These are phyloP conservation scores for Trichophyton equinum DNA, from an alignment of 2,329 filamentous ascomycete species.

Conservation along the genomic window DNA sequence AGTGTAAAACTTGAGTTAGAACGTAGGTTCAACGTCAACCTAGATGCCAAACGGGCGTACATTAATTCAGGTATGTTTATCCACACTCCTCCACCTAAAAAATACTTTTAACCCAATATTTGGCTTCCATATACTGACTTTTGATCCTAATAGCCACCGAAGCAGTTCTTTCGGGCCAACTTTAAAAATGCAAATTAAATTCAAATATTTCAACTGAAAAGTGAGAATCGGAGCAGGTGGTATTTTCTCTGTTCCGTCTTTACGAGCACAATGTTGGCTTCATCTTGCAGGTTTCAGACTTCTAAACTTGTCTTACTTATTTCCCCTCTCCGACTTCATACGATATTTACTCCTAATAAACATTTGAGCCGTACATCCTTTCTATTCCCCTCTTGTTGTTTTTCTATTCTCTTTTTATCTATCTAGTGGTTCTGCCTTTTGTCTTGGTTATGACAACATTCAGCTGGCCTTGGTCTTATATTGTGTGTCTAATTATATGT, in stretches of 20 bases:
- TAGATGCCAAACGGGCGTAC: conserved; percentile 82
- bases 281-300: background rate
- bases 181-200: conserved; percentile 33
- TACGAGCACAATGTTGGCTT: background rate
- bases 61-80: conserved; percentile 74
- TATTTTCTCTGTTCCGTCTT: conserved; percentile 1
- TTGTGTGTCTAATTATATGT: background rate
- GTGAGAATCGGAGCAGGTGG: background rate
- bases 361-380: background rate
- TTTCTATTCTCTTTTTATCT: background rate
- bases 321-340: background rate
- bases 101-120: background rate
- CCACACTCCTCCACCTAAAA: background rate
- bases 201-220: background rate
- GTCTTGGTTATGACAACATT: conserved; percentile 1
- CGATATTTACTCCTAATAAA: conserved; percentile 2
- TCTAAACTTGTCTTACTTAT: background rate
- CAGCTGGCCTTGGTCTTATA: background rate
- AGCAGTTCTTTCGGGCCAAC: conserved; percentile 62
- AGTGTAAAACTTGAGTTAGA: conserved; percentile 90
- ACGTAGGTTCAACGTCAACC: conserved; percentile 69
- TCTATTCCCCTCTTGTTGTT: background rate
- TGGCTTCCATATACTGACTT: background rate
- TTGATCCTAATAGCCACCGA: conserved; percentile 48
- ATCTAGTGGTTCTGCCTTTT: background rate